These are phyloP conservation scores for Trypanosoma cruzi DNA, from an alignment of 208 protist species.

Conservation along the genomic window DNA sequence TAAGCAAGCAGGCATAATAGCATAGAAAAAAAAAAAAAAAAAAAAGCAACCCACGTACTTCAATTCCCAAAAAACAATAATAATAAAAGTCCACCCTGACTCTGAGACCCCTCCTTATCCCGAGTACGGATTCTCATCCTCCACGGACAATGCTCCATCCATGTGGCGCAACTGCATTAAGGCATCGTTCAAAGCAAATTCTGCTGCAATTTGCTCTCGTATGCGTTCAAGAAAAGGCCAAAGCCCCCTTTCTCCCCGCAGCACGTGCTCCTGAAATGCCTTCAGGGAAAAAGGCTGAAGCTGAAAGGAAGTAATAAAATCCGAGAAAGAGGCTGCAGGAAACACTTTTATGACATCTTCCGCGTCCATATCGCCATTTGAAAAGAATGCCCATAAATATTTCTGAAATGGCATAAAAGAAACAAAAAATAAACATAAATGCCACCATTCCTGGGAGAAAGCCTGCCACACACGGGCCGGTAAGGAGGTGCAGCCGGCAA, in stretches of 20 bases:
- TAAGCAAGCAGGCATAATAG: conserved; percentile 6
- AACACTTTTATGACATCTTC: conserved; percentile 30
- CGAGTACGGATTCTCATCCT: conserved; percentile 8
- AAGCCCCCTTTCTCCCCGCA: conserved; percentile 40
- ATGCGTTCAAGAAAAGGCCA: conserved; percentile 50
- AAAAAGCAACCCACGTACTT: neutral
- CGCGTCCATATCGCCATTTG: neutral
- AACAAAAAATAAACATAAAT: conserved; percentile 15
- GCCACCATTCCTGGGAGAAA: conserved; percentile 23
- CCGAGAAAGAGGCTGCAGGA: conserved; percentile 19
- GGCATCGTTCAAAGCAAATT: conserved; percentile 36
- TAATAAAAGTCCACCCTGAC: no score
- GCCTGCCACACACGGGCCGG: conserved; percentile 14
- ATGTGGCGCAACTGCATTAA: conserved; percentile 29
- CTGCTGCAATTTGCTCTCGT: conserved; percentile 38
- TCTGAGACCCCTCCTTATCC: no score
- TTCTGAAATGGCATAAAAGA: conserved; percentile 18
- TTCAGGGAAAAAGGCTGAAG: conserved; percentile 1
- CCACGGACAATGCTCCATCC: neutral
- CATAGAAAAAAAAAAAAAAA: conserved; percentile 4
- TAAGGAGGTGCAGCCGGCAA: conserved; percentile 12
- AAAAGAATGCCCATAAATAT: conserved; percentile 18
- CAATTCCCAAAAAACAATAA: no score
- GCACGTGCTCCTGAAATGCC: conserved; percentile 25
- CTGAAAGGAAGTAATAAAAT: conserved; percentile 23